Percentiles rank a stretch among this genome's conserved stretches.
Evolutionary conservation across 768 basidiomycete genomes (phyloP).

Genomic region (Guyanaporus albipodus): DNA sequence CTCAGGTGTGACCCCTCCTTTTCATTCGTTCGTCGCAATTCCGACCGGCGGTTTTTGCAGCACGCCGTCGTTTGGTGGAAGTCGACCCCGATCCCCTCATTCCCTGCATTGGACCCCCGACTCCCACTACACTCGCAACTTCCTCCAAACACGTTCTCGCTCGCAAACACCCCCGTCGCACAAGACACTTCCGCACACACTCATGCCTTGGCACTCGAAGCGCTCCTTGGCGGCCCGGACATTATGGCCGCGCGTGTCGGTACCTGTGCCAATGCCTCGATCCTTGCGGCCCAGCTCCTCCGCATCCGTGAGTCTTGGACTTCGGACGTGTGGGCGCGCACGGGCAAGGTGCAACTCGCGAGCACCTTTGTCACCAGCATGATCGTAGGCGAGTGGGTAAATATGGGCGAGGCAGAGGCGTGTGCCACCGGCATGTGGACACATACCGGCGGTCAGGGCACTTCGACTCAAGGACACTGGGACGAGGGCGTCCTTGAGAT

Average conservation of each 20-base stretch:
- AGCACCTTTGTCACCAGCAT: conserved; percentile 71
- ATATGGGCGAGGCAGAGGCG: conserved; percentile 73
- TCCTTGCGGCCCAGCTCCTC: conserved; percentile 71
- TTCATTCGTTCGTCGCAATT: background rate
- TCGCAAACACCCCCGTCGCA: conserved; percentile 70
- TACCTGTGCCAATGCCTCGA: conserved; percentile 63
- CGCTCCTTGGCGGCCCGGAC: conserved; percentile 73
- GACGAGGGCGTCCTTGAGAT: conserved; percentile 77
- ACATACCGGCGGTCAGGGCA: conserved; percentile 34
- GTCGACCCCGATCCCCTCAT: conserved; percentile 65
- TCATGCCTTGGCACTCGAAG: conserved; percentile 72
- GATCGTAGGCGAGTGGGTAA: conserved; percentile 65
- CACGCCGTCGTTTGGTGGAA: conserved; percentile 88
- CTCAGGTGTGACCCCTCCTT: conserved; percentile 51
- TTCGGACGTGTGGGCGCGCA: conserved; percentile 72
- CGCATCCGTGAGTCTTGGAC: conserved; percentile 77
- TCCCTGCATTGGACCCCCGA: conserved; percentile 70
- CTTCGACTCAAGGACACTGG: conserved; percentile 54
- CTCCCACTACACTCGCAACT: conserved; percentile 69
- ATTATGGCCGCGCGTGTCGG: conserved; percentile 75
- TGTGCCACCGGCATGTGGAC: conserved; percentile 79
- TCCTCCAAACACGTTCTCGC: conserved; percentile 58
- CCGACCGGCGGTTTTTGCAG: conserved; percentile 23
- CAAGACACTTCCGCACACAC: conserved; percentile 80
- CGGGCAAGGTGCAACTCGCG: conserved; percentile 75